Evolutionary conservation across 768 basidiomycete genomes (phyloP), one percentile per base, ranked within the genome.

Genomic region (Boletus speciosus): DNA sequence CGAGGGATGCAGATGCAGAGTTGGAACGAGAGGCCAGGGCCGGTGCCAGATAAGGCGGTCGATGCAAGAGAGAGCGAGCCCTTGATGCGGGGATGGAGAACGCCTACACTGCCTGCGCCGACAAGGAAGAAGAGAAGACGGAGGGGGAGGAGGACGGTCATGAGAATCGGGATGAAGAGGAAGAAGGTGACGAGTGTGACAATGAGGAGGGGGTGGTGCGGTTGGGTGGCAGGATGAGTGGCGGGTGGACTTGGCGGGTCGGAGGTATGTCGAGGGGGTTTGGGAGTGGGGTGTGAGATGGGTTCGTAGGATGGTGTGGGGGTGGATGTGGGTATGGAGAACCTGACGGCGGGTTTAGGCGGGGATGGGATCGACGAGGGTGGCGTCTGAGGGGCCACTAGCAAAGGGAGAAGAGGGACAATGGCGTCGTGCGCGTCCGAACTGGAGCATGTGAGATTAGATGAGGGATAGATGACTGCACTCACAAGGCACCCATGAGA

Each of bases 401-500:
- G 37, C 10, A 63, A 41, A 25, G 49, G 76, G 71, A 15, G 63
- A 56, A 81, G 67, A 0, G 86, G 83, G 23, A 81, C 70, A 14
- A 80, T 58, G 1, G 76, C 56, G 51, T 86, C 83, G 47, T 87
- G 74, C 0, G 71, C 61, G 59, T 92, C 90, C 8, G 87, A 79
- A 4, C 88, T 90, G 54, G 10, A 39, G 15, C 23, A 21, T 12
- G 4, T 90, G 31, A 14, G 5, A 40, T 55, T 11, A 47, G 37
- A 32, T 15, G 7, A 8, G 2, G 1, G 21, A 29, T 16, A 2
- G 36, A 34, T 2, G 10, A 27, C 14, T 11, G n/a, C 21, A 61
- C 88, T 59, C 70, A 93, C 89, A 85, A 73, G 7, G 80, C 72
- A 6, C 91, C 92, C 93, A 95, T 93, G 31, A 94, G 79, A 61